phyloP scores from a whole-genome alignment of 2,329 filamentous ascomycete species.

The Macroventuria anomochaeta region DNA sequence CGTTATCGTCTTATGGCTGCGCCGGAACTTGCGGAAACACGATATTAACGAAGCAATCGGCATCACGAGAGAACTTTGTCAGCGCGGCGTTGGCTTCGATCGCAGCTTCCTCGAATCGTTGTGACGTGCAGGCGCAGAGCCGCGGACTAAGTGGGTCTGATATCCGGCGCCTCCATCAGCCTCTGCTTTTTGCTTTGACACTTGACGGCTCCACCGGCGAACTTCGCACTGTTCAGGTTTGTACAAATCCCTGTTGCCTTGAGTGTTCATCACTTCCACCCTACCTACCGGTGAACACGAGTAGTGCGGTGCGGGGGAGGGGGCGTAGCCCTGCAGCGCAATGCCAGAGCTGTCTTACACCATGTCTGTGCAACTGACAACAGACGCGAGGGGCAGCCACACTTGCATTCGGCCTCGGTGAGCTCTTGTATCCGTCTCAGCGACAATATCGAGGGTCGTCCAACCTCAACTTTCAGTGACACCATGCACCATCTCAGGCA shows the following conservation, averaged over 20 bases:
- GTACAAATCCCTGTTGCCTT: too few species aligned
- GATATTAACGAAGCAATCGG: conserved; percentile 10
- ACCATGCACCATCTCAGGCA: background rate
- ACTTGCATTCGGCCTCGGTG: conserved; percentile 18
- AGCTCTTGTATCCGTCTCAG: conserved; percentile 24
- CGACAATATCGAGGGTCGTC: conserved; percentile 1
- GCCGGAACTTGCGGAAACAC: conserved; percentile 37
- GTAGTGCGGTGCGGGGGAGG: conserved; percentile 1
- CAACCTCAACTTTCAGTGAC: background rate
- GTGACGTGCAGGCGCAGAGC: conserved; percentile 13
- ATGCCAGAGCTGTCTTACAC: conserved; percentile 10
- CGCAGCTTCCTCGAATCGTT: conserved; percentile 22
- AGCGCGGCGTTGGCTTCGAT: conserved; percentile 31
- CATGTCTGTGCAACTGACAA: conserved; percentile 13
- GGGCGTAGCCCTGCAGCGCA: conserved; percentile 10
- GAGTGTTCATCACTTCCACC: background rate
- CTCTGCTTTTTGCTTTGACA: background rate
- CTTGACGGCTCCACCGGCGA: conserved; percentile 1
- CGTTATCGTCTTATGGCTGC: conserved; percentile 22
- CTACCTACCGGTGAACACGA: background rate
- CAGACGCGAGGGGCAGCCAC: background rate
- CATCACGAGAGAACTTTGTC: conserved; percentile 37
- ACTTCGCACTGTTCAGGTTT: background rate
- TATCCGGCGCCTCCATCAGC: background rate
- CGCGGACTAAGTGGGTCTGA: conserved; percentile 14